Base-by-base conservation (phyloP, 352 stramenopile genomes). In the Globisporangium uncinulatum region DNA sequence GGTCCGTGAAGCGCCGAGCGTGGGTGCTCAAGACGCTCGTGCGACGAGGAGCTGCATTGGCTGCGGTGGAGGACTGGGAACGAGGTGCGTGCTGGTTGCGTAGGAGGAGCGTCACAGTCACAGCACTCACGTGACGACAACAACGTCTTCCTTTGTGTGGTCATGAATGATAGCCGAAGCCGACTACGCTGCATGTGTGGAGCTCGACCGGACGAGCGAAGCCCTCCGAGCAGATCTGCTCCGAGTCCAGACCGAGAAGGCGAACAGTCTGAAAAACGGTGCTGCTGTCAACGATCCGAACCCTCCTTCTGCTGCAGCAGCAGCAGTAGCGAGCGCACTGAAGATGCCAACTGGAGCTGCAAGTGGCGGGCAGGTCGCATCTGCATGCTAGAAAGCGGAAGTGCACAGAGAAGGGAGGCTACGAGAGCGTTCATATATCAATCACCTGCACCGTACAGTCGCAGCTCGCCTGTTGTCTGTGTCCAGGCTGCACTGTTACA, bases 21-120 rank as follows among this genome's bases (percentile, higher is more conserved):
- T 93, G 80, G 77, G 83, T 93, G 0, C 57, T 93, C n/a, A 86
- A 87, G 60, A 90, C 82, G 1, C 66, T 93, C 4, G 76, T 90
- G 39, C 73, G 79, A 51, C 76, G 83, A 11, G 83, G 77, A 37
- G 75, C 76, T 6, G 83, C 79, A 8, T 71, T 74, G 34, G 59
- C 66, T 19, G 70, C 62, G 7, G 69, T 79, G 53, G 46, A 56
- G 2, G 34, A 76, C 8, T 76, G 70, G 44, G 44, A 64, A 0
- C 63, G 71, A 73, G 83, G 82, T 86, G 42, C 41, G 41, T 21
- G 41, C 0, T 17, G 39, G n/a, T 19, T 17, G 17, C n/a, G 41
- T 20, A 6, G 17, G 14, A 24, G 64, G 31, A 54, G 24, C 24
- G 24, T 29, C 24, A 29, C 10, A 8, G 3, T 15, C 2, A 1